phyloP scores from a whole-genome alignment of 23 red algal species.

The Gracilaria vermiculophylla region DNA sequence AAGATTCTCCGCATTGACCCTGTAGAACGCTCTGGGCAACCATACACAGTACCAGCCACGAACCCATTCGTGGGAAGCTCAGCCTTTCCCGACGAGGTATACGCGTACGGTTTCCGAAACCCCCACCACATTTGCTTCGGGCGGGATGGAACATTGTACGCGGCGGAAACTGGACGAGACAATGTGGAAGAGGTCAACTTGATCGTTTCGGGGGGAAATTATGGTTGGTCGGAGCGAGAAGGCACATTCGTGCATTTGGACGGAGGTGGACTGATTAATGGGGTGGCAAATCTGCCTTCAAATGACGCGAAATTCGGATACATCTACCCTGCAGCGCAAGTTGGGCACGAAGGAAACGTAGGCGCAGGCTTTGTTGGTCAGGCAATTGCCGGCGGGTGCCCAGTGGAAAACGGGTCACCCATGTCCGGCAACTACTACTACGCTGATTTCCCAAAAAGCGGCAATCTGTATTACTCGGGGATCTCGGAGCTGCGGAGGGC shows the following conservation, averaged over 20 bases:
- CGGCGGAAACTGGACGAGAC: conserved; percentile 42
- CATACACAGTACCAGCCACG: conserved; percentile 3
- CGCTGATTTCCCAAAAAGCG: conserved; percentile 26
- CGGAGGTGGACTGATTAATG: conserved; percentile 27
- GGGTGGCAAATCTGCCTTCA: background rate
- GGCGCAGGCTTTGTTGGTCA: conserved; percentile 44
- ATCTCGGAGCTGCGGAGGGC: conserved; percentile 22
- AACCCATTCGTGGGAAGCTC: conserved; percentile 20
- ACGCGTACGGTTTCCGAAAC: conserved; percentile 42
- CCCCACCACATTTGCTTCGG: conserved; percentile 50
- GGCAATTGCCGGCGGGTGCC: conserved; percentile 35
- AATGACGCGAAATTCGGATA: background rate
- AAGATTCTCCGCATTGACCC: conserved; percentile 53
- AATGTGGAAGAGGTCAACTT: conserved; percentile 38
- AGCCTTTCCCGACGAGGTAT: conserved; percentile 4
- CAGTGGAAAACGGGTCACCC: conserved; percentile 54
- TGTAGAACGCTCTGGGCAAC: background rate
- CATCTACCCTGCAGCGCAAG: conserved; percentile 12
- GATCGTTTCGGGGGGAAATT: background rate
- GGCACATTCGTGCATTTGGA: conserved; percentile 31
- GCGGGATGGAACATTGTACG: conserved; percentile 3
- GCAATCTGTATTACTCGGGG: conserved; percentile 38
- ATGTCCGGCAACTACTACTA: conserved; percentile 37
- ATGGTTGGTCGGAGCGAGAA: conserved; percentile 46
- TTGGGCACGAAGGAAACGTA: conserved; percentile 15